Evolutionary conservation across 2,329 filamentous ascomycete genomes (phyloP), one percentile per base, ranked within the genome.

Genomic region (Pestalotiopsis sp.): DNA sequence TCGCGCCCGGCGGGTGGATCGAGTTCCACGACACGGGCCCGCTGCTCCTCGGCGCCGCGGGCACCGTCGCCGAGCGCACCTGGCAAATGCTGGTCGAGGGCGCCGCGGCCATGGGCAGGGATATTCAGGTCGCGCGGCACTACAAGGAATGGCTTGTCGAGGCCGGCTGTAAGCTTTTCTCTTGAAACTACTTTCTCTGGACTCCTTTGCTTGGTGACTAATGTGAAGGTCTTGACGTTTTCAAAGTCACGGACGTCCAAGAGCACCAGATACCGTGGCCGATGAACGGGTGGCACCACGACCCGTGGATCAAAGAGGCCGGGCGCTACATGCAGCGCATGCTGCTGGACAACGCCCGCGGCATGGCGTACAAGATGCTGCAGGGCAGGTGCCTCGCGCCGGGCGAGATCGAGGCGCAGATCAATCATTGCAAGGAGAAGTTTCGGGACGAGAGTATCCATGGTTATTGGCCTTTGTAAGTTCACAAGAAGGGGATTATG

Each of bases 371-470:
- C 80, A 92, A 89, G 40, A 91, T 92, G 74, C 90, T 90, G 69
- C 93, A 85, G 74, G 92, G 91, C 74, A 85, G 83, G 81, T 93
- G 91, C 41, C 90, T 91, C 72, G 93, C 88, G 61, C 91, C 93
- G 65, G 93, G 90, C 66, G 90, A 92, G 76, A 93, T 87, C 68
- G 91, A 93, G 52, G 90, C 92, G 80, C 93, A 93, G 73, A 91
- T 93, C 60, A 91, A 91, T 38, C 92, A 86, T 78, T 93, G 93
- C 14, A 25, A 17, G 2, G 20, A 13, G 23, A 36, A 61, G 14
- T n/a, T 38, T 6, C 7, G 17, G 58, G 36, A 67, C 25, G 17
- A 25, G 17, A 41, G 27, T 7, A 52, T 67, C 9, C 66, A 62
- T 56, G 45, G 25, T 3, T 66, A 31, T 14, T 31, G 45, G 20